Conservation (phyloP, 768 basidiomycete genomes). For the Mycena galericulata region DNA sequence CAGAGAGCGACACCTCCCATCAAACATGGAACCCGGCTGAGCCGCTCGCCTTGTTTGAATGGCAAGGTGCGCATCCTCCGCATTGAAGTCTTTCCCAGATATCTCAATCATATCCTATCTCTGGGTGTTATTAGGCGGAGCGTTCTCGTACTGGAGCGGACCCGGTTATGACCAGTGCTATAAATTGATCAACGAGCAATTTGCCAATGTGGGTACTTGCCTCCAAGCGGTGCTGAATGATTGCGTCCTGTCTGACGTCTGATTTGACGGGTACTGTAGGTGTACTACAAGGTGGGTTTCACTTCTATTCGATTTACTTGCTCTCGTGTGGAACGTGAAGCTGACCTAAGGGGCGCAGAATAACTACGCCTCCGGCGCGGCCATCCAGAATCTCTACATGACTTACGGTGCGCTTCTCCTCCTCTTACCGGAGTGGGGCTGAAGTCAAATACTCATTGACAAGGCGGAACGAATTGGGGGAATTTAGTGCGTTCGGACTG, state of each 20-base stretch:
- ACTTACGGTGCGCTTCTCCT: slow-evolving; percentile 44
- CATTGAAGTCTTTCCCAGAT: no score
- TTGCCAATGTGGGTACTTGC: slow-evolving; percentile 45
- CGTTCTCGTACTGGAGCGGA: slow-evolving; percentile 54
- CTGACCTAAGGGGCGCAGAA: slow-evolving; percentile 37
- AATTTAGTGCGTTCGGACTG: slow-evolving; percentile 40
- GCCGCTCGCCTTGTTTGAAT: slow-evolving; percentile 52
- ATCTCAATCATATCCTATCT: no score
- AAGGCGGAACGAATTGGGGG: slow-evolving; percentile 53
- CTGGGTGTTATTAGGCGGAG: no score
- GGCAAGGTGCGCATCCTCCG: slow-evolving; percentile 51
- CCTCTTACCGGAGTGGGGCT: not conserved
- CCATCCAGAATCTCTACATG: slow-evolving; percentile 52
- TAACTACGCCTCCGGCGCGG: slow-evolving; percentile 49
- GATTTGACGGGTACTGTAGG: slow-evolving; percentile 28
- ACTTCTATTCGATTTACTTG: not conserved
- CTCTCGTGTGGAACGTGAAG: not conserved
- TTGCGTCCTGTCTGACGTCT: not conserved
- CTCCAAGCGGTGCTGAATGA: not conserved
- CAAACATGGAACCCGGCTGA: slow-evolving; percentile 50
- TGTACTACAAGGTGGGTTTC: slow-evolving; percentile 51
- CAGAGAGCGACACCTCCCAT: slow-evolving; percentile 48
- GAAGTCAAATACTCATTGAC: not conserved
- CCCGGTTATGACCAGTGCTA: slow-evolving; percentile 50
- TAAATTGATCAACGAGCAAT: slow-evolving; percentile 51